Evolutionary conservation across 2,329 filamentous ascomycete species (phyloP).

Genomic region (Aspergillus glaucus): DNA sequence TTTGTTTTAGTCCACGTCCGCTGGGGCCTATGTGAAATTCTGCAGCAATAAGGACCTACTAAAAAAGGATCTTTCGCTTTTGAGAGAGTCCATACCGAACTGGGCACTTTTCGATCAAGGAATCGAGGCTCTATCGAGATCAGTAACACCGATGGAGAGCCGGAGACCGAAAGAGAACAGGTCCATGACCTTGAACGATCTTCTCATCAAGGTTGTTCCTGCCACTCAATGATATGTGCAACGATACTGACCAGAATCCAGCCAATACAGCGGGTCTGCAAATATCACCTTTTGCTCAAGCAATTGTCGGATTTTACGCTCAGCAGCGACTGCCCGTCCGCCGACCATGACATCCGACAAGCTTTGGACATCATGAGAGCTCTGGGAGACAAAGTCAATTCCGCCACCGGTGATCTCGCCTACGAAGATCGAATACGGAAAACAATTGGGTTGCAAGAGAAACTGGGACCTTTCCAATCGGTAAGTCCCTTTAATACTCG

Average conservation of each 20-base stretch:
- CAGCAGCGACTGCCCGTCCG: constrained; percentile 74
- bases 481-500: constrained; percentile 41
- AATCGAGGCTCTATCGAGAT: constrained; percentile 73
- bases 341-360: constrained; percentile 72
- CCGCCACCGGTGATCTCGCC: constrained; percentile 69
- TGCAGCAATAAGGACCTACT: constrained; percentile 83
- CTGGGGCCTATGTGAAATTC: constrained; percentile 88
- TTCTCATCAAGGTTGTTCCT: constrained; percentile 72
- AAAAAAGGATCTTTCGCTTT: constrained; percentile 66
- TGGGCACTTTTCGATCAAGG: constrained; percentile 81
- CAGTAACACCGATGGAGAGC: constrained; percentile 63
- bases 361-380: constrained; percentile 66
- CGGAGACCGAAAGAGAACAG: constrained; percentile 61
- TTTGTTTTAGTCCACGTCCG: constrained; percentile 61
- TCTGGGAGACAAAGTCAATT: constrained; percentile 73
- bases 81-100: constrained; percentile 61
- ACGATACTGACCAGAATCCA: constrained; percentile 33
- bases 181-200: constrained; percentile 73
- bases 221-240: constrained; percentile 1
- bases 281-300: constrained; percentile 79
- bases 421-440: constrained; percentile 67
- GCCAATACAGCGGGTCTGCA: constrained; percentile 89
- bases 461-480: constrained; percentile 66
- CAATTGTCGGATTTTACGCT: constrained; percentile 79
- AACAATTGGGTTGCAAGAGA: constrained; percentile 78